A percentile compares a stretch with the other conserved stretches of the same genome.
phyloP scores from a whole-genome alignment of 257 asterid genomes.

The Penstemon barbatus region DNA sequence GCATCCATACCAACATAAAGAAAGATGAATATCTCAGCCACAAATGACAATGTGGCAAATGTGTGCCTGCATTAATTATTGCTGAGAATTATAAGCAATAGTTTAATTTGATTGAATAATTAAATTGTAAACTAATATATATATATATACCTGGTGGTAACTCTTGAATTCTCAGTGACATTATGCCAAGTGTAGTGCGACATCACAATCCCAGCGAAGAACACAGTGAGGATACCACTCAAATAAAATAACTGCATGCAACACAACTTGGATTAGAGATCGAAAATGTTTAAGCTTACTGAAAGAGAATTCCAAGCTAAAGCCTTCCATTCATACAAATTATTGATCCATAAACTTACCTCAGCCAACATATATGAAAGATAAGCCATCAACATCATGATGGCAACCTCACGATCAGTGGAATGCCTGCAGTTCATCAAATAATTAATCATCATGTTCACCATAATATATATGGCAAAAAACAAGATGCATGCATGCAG shows the following conservation, averaged over 20 bases:
- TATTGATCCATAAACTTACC: conserved; percentile 51
- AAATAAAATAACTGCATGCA: conserved; percentile 87
- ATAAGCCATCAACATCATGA: conserved; percentile 98
- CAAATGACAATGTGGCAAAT: conserved; percentile 89
- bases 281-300: conserved; percentile 5
- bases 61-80: conserved; percentile 65
- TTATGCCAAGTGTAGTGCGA: conserved; percentile 99
- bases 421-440: conserved; percentile 70
- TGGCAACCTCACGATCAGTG: conserved; percentile 97
- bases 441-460: conserved; percentile 18
- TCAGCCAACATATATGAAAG: conserved; percentile 95
- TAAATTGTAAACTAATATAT: background rate
- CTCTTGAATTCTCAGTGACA: conserved; percentile 95
- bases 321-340: background rate
- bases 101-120: conserved; percentile 4
- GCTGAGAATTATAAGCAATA: conserved; percentile 20
- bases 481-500: background rate
- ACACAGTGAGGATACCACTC: conserved; percentile 97
- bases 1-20: conserved; percentile 99
- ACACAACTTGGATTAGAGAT: conserved; percentile 26
- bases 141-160: conserved; percentile 79
- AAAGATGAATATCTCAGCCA: conserved; percentile 89
- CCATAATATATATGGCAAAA: background rate
- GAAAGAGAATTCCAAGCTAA: conserved; percentile 18
- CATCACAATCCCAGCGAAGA: conserved; percentile 98